phyloP scores from a whole-genome alignment of 2,329 filamentous ascomycete species.

The Fusarium buharicum region DNA sequence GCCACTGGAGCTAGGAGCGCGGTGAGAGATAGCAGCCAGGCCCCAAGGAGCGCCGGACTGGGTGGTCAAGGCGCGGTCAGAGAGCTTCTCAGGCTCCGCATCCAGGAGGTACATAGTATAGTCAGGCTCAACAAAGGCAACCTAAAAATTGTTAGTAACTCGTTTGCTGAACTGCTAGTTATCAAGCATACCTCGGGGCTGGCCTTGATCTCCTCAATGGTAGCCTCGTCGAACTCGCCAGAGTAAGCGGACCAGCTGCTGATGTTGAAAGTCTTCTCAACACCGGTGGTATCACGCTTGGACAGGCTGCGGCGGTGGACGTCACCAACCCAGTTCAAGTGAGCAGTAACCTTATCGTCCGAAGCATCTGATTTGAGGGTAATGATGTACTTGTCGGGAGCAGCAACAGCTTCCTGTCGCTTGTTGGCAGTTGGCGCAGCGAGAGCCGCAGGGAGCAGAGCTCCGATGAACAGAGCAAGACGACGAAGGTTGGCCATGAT shows the following conservation, averaged over 20 bases:
- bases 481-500: slow-evolving; percentile 48
- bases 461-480: slow-evolving; percentile 48
- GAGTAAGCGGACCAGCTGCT: slow-evolving; percentile 54
- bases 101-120: slow-evolving; percentile 35
- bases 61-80: slow-evolving; percentile 41
- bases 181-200: slow-evolving; percentile 52
- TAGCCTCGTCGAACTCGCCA: slow-evolving; percentile 54
- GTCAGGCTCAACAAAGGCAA: slow-evolving; percentile 42
- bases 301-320: slow-evolving; percentile 64
- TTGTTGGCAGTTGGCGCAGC: slow-evolving; percentile 43
- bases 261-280: slow-evolving; percentile 47
- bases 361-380: slow-evolving; percentile 65
- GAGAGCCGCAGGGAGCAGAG: slow-evolving; percentile 48
- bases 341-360: slow-evolving; percentile 56
- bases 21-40: slow-evolving; percentile 44
- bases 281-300: slow-evolving; percentile 55
- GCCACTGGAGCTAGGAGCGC: slow-evolving; percentile 35
- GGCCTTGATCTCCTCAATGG: slow-evolving; percentile 54
- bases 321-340: slow-evolving; percentile 60
- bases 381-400: slow-evolving; percentile 65
- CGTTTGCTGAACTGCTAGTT: background rate
- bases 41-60: slow-evolving; percentile 41
- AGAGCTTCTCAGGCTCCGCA: slow-evolving; percentile 27
- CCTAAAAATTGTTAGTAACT: slow-evolving; percentile 21
- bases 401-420: slow-evolving; percentile 13